phyloP scores from a whole-genome alignment of 495 filamentous ascomycete species.

The Aspergillus saccharolyticus region DNA sequence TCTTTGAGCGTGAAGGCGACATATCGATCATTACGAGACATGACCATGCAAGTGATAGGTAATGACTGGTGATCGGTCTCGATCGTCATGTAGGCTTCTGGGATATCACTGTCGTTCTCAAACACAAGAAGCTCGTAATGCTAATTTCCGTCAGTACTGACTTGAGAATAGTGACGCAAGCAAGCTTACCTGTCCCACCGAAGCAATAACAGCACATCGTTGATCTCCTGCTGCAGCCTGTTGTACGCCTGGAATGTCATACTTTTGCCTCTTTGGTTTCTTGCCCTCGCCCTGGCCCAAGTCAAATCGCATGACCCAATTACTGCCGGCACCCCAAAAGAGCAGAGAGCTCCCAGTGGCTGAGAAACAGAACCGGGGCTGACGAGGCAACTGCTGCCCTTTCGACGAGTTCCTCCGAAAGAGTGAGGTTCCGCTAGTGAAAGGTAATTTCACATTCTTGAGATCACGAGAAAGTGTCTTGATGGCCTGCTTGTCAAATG shows the following conservation, averaged over 20 bases:
- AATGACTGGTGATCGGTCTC: conserved; percentile 13
- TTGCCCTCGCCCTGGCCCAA: conserved; percentile 7
- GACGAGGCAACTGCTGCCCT: conserved; percentile 13
- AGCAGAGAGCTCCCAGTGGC: conserved; percentile 18
- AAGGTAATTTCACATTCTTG: conserved; percentile 16
- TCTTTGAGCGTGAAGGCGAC: conserved; percentile 23
- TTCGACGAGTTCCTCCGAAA: conserved; percentile 17
- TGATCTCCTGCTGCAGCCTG: conserved; percentile 20
- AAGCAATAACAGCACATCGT: conserved; percentile 21
- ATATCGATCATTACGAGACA: conserved; percentile 25
- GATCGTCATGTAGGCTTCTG: conserved; percentile 18
- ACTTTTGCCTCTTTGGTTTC: conserved; percentile 16
- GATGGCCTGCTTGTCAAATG: conserved; percentile 16
- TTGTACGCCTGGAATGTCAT: conserved; percentile 23
- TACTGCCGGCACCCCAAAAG: conserved; percentile 21
- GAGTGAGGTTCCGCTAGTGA: conserved; percentile 14
- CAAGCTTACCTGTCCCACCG: conserved; percentile 18
- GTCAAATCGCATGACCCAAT: conserved; percentile 22
- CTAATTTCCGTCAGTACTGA: conserved; percentile 9
- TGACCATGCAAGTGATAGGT: conserved; percentile 19
- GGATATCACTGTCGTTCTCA: conserved; percentile 6
- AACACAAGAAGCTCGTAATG: conserved; percentile 25
- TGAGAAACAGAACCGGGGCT: conserved; percentile 22
- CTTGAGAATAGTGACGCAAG: not conserved
- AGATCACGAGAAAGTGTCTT: conserved; percentile 19